Conservation (phyloP, 2,329 filamentous ascomycete species). For the Ophiocordyceps polyrhachis-furcata region DNA sequence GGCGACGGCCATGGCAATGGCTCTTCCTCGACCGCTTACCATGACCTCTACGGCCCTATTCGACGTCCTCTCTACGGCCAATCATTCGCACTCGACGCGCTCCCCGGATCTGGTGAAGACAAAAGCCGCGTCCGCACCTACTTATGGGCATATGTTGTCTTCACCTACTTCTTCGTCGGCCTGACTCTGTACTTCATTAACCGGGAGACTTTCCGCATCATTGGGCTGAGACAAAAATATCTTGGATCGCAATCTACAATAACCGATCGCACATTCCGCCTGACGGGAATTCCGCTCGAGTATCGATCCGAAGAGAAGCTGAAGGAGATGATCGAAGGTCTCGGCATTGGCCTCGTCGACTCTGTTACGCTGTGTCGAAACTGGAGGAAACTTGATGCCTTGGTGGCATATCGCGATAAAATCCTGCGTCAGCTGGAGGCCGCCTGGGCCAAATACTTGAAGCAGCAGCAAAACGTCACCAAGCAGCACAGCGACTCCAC, state of each 20-base stretch:
- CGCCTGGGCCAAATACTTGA: constrained; percentile 54
- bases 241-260: constrained; percentile 87
- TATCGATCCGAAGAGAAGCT: constrained; percentile 68
- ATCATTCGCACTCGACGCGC: constrained; percentile 2
- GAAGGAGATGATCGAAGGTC: constrained; percentile 67
- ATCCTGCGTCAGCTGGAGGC: constrained; percentile 60
- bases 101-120: constrained; percentile 16
- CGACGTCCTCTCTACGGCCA: background rate
- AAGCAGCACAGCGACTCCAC: constrained; percentile 2
- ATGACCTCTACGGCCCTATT: background rate
- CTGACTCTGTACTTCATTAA: constrained; percentile 71
- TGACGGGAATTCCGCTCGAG: constrained; percentile 71
- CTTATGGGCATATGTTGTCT: constrained; percentile 85
- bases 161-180: constrained; percentile 79
- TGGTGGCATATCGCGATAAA: constrained; percentile 48
- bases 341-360: constrained; percentile 81
- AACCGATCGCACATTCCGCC: constrained; percentile 79
- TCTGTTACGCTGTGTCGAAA: constrained; percentile 71
- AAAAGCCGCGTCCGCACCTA: constrained; percentile 27
- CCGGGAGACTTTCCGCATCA: constrained; percentile 66
- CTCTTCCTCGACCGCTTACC: constrained; percentile 1
- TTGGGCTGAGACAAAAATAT: constrained; percentile 74
- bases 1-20: background rate
- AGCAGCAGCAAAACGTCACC: constrained; percentile 7
- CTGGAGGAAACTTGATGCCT: constrained; percentile 63